Evolutionary conservation across 2,329 filamentous ascomycete species (phyloP).

Genomic region (Huntiella savannae): DNA sequence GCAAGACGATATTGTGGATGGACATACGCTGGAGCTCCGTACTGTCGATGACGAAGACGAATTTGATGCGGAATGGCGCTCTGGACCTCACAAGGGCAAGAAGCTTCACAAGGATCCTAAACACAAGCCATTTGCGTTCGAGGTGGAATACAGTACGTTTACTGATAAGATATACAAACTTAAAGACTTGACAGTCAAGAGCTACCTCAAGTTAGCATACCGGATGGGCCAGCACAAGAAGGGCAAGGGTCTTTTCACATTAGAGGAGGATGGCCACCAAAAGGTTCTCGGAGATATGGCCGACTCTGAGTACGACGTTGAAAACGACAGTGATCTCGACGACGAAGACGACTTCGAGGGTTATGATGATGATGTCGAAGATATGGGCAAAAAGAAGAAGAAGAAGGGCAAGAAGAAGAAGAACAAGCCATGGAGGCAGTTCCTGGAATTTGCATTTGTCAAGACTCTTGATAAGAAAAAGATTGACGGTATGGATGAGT

Average conservation of each 20-base stretch:
- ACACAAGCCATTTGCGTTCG: conserved; percentile 48
- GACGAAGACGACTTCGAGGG: conserved; percentile 16
- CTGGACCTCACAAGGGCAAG: conserved; percentile 43
- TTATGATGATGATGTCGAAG: conserved; percentile 16
- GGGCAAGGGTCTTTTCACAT: background rate
- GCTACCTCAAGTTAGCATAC: conserved; percentile 59
- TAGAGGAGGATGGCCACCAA: background rate
- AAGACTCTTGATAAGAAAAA: conserved; percentile 49
- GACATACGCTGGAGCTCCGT: conserved; percentile 3
- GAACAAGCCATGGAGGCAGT: conserved; percentile 59
- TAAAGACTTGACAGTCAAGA: conserved; percentile 67
- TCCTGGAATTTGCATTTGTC: conserved; percentile 63
- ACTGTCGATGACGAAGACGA: conserved; percentile 11
- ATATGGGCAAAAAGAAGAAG: conserved; percentile 18
- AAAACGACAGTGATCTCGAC: conserved; percentile 11
- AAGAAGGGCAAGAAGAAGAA: conserved; percentile 34
- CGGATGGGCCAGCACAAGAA: conserved; percentile 43
- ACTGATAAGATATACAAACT: conserved; percentile 57
- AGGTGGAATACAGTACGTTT: conserved; percentile 74
- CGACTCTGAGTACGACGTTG: conserved; percentile 13
- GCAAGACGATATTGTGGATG: conserved; percentile 14
- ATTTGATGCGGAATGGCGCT: conserved; percentile 36
- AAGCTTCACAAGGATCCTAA: conserved; percentile 33
- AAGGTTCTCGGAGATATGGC: background rate
- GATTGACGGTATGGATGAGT: conserved; percentile 27